These are phyloP conservation scores for Stenocarpella maydis DNA, from an alignment of 2,329 filamentous ascomycete genomes.

Conservation along the genomic window DNA sequence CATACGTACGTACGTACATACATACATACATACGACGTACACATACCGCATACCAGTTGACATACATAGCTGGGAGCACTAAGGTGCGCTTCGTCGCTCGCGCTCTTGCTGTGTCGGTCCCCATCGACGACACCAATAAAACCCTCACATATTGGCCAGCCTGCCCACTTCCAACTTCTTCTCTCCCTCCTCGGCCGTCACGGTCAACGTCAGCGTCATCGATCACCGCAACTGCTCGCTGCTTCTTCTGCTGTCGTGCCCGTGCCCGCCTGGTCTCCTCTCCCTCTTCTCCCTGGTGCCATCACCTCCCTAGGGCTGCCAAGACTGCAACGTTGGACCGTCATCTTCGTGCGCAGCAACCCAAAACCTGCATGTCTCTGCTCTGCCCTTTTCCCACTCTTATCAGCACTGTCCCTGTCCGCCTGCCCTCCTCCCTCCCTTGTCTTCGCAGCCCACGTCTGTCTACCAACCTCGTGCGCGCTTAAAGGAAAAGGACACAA, in stretches of 20 bases:
- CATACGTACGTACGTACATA: too few species aligned
- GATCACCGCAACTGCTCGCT: conserved; percentile 8
- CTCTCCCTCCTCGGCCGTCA: neutral
- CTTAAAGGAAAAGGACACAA: conserved; percentile 22
- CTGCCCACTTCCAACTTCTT: conserved; percentile 9
- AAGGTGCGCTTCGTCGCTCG: neutral
- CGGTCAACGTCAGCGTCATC: conserved; percentile 4
- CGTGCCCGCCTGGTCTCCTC: neutral
- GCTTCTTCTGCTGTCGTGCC: neutral
- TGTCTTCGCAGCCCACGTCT: conserved; percentile 15
- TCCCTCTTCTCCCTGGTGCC: neutral
- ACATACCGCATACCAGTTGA: too few species aligned
- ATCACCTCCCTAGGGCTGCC: conserved; percentile 18
- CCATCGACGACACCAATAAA: conserved; percentile 31
- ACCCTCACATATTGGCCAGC: conserved; percentile 31
- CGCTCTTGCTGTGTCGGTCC: neutral
- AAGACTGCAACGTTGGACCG: conserved; percentile 35
- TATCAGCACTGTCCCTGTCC: conserved; percentile 26
- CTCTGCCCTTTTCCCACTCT: conserved; percentile 15
- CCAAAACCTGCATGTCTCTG: conserved; percentile 6
- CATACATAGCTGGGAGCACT: too few species aligned
- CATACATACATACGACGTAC: neutral
- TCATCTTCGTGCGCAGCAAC: conserved; percentile 26
- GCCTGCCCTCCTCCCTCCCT: conserved; percentile 8
- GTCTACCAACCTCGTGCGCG: conserved; percentile 11